Conservation (phyloP, 1,284 basidiomycete genomes). For the Phellinidium pouzarii region DNA sequence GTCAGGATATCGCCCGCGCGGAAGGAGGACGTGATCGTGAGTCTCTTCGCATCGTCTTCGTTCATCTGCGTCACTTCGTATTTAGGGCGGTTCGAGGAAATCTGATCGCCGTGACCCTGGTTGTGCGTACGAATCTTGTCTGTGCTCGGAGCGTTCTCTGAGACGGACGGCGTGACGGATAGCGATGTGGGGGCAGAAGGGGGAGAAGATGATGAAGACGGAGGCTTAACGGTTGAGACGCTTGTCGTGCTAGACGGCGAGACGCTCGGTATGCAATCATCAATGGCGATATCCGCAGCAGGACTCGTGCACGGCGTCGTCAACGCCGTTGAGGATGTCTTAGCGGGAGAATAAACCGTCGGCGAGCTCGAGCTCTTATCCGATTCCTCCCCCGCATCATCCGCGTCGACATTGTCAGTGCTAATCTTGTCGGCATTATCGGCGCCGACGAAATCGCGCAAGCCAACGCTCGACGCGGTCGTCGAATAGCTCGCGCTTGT, state of each 20-base stretch:
- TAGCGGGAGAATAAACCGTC: conserved; percentile 4
- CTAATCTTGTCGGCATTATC: no score
- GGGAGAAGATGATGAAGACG: no score
- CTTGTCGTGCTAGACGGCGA: conserved; percentile 6
- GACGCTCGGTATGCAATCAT: conserved; percentile 18
- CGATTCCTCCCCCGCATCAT: no score
- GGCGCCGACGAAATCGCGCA: conserved; percentile 11
- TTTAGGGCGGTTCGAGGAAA: no score
- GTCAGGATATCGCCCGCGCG: conserved; percentile 33
- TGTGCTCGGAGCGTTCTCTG: neutral
- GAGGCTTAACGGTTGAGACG: neutral
- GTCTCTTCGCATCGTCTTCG: conserved; percentile 1
- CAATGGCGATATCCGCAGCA: conserved; percentile 14
- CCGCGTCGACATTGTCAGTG: neutral
- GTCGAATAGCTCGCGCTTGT: conserved; percentile 17
- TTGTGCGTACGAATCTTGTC: neutral
- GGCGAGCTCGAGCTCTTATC: no score
- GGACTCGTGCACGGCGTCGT: conserved; percentile 18
- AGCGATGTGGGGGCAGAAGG: neutral
- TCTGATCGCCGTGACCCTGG: no score
- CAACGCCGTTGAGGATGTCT: conserved; percentile 9
- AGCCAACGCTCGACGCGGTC: conserved; percentile 15
- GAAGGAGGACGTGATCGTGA: conserved; percentile 31
- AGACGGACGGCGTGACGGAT: neutral
- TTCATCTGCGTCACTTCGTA: no score